These are phyloP conservation scores for Nymphaea thermarum DNA, from an alignment of 164 flowering plant species.

Conservation along the genomic window DNA sequence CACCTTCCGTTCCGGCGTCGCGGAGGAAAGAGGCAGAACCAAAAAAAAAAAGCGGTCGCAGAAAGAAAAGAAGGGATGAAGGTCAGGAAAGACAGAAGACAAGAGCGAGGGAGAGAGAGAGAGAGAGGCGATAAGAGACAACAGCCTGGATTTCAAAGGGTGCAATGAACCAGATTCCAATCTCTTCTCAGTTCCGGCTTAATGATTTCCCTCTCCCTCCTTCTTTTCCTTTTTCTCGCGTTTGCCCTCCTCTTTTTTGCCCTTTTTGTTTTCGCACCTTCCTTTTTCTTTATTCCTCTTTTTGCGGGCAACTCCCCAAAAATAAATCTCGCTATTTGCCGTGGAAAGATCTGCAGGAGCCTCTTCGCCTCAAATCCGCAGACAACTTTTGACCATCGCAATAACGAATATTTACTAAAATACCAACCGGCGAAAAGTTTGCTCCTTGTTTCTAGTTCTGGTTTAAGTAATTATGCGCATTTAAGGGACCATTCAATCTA, in stretches of 20 bases:
- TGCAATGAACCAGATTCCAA: slow-evolving; percentile 26
- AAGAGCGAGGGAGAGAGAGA: slow-evolving; percentile 6
- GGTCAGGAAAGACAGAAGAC: slow-evolving; percentile 13
- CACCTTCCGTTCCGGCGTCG: slow-evolving; percentile 3
- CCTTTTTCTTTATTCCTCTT: background rate
- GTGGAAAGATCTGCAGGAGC: too few species aligned
- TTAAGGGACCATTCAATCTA: too few species aligned
- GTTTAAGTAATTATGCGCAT: too few species aligned
- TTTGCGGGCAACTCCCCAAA: background rate
- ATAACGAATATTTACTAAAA: background rate
- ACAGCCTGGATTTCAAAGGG: background rate
- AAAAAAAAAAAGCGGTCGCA: slow-evolving; percentile 23
- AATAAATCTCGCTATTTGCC: background rate
- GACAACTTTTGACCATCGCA: background rate
- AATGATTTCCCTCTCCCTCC: background rate
- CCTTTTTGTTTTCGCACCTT: background rate
- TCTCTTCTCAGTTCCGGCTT: slow-evolving; percentile 37
- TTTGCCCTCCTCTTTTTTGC: background rate
- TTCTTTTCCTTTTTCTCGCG: slow-evolving; percentile 1
- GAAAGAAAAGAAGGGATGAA: slow-evolving; percentile 19
- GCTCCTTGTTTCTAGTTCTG: too few species aligned
- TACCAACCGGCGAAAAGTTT: background rate
- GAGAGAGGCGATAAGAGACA: background rate
- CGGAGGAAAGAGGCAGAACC: slow-evolving; percentile 11
- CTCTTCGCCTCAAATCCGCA: background rate